A percentile compares a stretch with the other conserved stretches of the same genome.
Evolutionary conservation across 108 stramenopile species (phyloP).

Genomic region (Epipyxis sp.): DNA sequence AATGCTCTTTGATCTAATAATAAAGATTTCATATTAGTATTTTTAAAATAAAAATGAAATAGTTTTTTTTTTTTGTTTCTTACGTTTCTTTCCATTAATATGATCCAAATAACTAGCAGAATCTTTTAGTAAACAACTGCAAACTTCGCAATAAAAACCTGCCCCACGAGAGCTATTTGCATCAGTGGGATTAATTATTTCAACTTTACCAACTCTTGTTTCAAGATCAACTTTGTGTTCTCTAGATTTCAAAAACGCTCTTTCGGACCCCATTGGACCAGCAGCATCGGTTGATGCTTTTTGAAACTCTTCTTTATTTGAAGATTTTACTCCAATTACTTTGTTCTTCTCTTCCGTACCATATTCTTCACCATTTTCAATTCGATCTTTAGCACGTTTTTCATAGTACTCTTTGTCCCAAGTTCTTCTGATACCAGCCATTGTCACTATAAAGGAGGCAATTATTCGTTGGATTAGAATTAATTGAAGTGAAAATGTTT

Average conservation of each 20-base stretch:
- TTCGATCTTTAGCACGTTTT: conserved; percentile 66
- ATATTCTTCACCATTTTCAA: conserved; percentile 50
- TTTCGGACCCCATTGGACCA: conserved; percentile 74
- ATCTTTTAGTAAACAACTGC: conserved; percentile 90
- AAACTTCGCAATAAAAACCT: conserved; percentile 92
- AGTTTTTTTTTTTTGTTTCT: not conserved
- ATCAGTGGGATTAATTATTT: conserved; percentile 65
- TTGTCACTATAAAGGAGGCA: too few relatives aligned
- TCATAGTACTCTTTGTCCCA: conserved; percentile 89
- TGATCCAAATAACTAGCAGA: conserved; percentile 88
- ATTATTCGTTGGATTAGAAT: too few relatives aligned
- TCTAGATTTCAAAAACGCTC: conserved; percentile 84
- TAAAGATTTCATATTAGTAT: not conserved
- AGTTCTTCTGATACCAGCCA: conserved; percentile 53
- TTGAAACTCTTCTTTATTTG: conserved; percentile 71
- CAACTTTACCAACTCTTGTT: conserved; percentile 74
- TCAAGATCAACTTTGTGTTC: conserved; percentile 69
- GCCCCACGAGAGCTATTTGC: conserved; percentile 33
- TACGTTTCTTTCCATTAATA: conserved; percentile 85
- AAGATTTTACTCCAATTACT: not conserved
- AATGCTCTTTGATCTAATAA: conserved; percentile 71
- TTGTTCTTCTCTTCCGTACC: conserved; percentile 22
- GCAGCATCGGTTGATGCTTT: conserved; percentile 69
- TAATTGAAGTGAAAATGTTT: too few relatives aligned
- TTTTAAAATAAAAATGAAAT: conserved; percentile 1